Conservation (phyloP, 1,284 basidiomycete species). For the Ustilago nuda region DNA sequence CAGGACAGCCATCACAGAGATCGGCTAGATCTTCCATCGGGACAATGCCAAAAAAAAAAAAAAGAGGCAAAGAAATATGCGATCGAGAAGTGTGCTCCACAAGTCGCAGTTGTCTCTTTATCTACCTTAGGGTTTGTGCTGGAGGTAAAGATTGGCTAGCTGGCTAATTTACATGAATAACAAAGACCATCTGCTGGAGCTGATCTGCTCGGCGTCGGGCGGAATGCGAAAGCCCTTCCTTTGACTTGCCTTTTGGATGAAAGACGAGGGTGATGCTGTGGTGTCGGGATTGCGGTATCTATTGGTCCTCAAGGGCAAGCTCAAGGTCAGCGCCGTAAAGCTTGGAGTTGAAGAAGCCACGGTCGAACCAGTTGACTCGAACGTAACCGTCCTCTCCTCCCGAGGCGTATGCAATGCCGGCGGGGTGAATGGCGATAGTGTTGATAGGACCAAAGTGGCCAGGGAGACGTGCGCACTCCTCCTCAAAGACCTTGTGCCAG, state of each 20-base stretch:
- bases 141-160: conserved; percentile 14
- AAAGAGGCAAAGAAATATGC: too few species aligned
- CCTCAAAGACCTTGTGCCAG: conserved; percentile 98
- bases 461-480: conserved; percentile 90
- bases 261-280: background rate
- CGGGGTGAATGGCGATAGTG: conserved; percentile 93
- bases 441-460: conserved; percentile 91
- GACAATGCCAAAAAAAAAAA: too few species aligned
- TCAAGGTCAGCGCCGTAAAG: conserved; percentile 68
- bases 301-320: conserved; percentile 65
- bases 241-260: conserved; percentile 8
- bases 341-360: conserved; percentile 65
- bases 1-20: background rate
- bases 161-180: conserved; percentile 41
- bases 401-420: conserved; percentile 88
- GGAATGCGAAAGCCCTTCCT: conserved; percentile 7
- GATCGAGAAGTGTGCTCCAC: background rate
- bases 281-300: conserved; percentile 12
- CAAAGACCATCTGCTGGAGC: background rate
- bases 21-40: background rate
- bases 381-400: conserved; percentile 92
- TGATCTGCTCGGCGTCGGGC: conserved; percentile 8
- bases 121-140: background rate
- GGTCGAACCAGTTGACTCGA: conserved; percentile 69
- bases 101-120: background rate